Base-by-base conservation (phyloP, 2,329 filamentous ascomycete species). In the Anisogramma anomala region DNA sequence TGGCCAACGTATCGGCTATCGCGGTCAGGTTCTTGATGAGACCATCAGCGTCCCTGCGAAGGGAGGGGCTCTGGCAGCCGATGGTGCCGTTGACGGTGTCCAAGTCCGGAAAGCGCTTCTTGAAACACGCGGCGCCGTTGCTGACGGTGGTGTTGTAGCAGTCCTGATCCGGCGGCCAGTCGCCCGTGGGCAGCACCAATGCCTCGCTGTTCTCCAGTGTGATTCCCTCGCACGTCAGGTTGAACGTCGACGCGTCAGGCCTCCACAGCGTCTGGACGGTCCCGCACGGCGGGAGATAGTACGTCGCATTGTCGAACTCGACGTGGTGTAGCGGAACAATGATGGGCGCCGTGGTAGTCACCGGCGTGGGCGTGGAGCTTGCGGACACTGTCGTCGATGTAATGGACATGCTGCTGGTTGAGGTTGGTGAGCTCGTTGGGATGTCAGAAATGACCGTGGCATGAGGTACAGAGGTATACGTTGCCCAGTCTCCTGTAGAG, bases 241-340 rank as follows among this genome's bases (percentile, higher is more conserved):
- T 39, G 6, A 43, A 39, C n/a, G 31, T 35, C 4, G 19, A 14
- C 6, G 35, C 36, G 18, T 32, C 22, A 7, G 41, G 23, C 31
- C 28, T 27, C 41, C 41, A 43, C 6, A 43, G 41, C 11, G 15
- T 34, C 10, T 43, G 41, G 2, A 23, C 17, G n/a, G 15, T 31
- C 13, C 39, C 41, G 25, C 41, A 43, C 3, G 31, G 5, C 7
- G 41, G 41, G 2, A 43, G 3, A 15, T 23, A 43, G 7, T 43
- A 43, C 3, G 19, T 18, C n/a, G 14, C 36, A 17, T 43, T 23
- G 6, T 33, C 31, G 9, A 39, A 5, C 15, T 35, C 14, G 3
- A 33, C 26, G 6, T 34, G n/a, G 13, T 35, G 23, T 10, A 39
- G 18, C n/a, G 41, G 41, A 3, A 43, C 19, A 6, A 43, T 3